Base-by-base conservation (phyloP, 371 early-diverging fungal genomes). In the Lichtheimia corymbifera region DNA sequence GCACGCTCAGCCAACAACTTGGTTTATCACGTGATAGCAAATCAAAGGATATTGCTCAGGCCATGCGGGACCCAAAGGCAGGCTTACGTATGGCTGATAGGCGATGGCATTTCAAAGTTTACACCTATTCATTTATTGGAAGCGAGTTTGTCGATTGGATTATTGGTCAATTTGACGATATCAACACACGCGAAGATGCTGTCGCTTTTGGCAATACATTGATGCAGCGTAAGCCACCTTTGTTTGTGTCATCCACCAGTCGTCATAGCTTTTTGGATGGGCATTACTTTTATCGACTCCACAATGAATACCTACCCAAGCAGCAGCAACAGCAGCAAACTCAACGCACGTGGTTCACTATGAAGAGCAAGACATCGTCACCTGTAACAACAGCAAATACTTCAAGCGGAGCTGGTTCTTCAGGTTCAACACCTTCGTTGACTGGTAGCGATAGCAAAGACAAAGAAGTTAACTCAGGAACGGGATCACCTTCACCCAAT, bases 101-200 rank as follows among this genome's bases (percentile, higher is more conserved):
- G 17, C 84, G 93, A 17, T 98, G 99, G 99, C 97, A 97, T 73
- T 85, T 91, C 61, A 74, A 80, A 22, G 65, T 89, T 43, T 94
- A 91, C 71, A 80, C 84, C 35, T 79, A 85, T 47, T 88, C 90
- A 0, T 93, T 97, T 65, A 74, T 92, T 40, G 97, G 98, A 25
- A 86, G 82, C 44, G 97, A 97, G 60, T 80, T 87, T 53, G 93
- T 97, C 0, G 94, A 97, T 59, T 98, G 97, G 97, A 64, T 96
- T 30, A 74, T 96, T 49, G 70, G 82, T 27, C 86, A 84, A 45
- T 91, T 97, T 70, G 77, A 79, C 41, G 93, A 94, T 60, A 86
- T 96, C 42, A 79, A 82, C 7, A 89, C 91, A 4, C 77, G 96
- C 9, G 88, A 91, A 41, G 91, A 93, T 54, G 98, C 97, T 0